A percentile compares a stretch with the other conserved stretches of the same genome.
Evolutionary conservation across 2,329 filamentous ascomycete genomes (phyloP).

Genomic region (Penicillium expansum): DNA sequence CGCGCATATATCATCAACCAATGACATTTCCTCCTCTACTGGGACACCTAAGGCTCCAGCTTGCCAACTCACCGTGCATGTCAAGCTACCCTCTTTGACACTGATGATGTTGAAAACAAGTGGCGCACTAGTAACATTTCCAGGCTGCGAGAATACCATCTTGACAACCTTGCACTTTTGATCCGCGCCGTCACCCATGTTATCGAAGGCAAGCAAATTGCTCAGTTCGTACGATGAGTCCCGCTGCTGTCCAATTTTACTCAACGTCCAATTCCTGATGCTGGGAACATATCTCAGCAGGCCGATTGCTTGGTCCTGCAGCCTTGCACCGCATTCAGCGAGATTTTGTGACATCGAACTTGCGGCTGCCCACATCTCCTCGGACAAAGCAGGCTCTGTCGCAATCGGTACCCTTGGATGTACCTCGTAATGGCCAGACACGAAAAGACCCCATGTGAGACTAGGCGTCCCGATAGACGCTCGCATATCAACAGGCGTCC

Average conservation of each 20-base stretch:
- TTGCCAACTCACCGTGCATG: constrained; percentile 45
- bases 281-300: constrained; percentile 44
- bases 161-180: constrained; percentile 27
- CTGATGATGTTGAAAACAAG: constrained; percentile 45
- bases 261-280: constrained; percentile 41
- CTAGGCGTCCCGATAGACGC: constrained; percentile 29
- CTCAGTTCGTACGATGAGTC: constrained; percentile 48
- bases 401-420: constrained; percentile 16
- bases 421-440: constrained; percentile 29
- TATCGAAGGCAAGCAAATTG: constrained; percentile 44
- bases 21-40: constrained; percentile 25
- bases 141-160: constrained; percentile 48
- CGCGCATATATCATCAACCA: constrained; percentile 18
- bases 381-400: constrained; percentile 12
- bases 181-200: constrained; percentile 22
- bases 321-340: constrained; percentile 28
- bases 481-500: constrained; percentile 46
- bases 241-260: constrained; percentile 39
- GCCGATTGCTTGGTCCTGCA: constrained; percentile 44
- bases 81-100: constrained; percentile 40
- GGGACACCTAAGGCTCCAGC: constrained; percentile 41
- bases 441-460: constrained; percentile 40
- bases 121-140: constrained; percentile 37
- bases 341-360: constrained; percentile 33
- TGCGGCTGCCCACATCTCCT: constrained; percentile 37